Evolutionary conservation across 257 asterid genomes (phyloP), one percentile per base, ranked within the genome.

Genomic region (Solanum lycopersicoides): DNA sequence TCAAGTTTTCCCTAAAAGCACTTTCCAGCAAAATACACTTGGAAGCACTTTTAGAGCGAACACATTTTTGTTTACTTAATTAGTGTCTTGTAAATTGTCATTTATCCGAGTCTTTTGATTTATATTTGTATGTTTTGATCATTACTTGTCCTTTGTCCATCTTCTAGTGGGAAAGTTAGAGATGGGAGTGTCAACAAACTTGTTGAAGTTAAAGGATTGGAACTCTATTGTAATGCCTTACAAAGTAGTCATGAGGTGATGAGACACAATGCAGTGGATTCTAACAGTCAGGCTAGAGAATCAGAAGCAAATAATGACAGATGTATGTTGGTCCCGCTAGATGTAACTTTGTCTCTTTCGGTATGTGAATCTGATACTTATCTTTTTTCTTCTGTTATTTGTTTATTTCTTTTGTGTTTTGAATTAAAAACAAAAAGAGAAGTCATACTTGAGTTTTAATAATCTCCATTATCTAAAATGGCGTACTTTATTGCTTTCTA

Each of bases 111-210:
- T 35, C 74, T 59, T 84, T 60, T 86, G 59, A 28, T 34, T 35
- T 53, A 6, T 41, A 20, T 91, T 88, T 75, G 25, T 82, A 50
- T 34, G 83, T 69, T 76, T 85, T 73, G 74, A 65, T 74, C 88
- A 84, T 47, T 82, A 32, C 84, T 35, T 82, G 73, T 85, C 60
- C 88, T 86, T 86, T 91, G 82, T 91, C 93, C 98, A 87, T 92
- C 95, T 86, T 89, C 91, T 75, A 59, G 90, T 87, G 89, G 96
- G 73, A 97, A 94, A 90, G 85, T 88, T 89, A 93, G 94, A 92
- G 98, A 95, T 87, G 94, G 98, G 85, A 98, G 92, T 89, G 99
- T 95, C 86, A 95, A 93, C 93, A 97, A 95, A 91, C 91, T 92
- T 87, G 89, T 94, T 89, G 98, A 97, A 93, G 93, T 97, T 88